phyloP scores from a whole-genome alignment of 768 basidiomycete genomes.

The Cystoderma amianthinum region DNA sequence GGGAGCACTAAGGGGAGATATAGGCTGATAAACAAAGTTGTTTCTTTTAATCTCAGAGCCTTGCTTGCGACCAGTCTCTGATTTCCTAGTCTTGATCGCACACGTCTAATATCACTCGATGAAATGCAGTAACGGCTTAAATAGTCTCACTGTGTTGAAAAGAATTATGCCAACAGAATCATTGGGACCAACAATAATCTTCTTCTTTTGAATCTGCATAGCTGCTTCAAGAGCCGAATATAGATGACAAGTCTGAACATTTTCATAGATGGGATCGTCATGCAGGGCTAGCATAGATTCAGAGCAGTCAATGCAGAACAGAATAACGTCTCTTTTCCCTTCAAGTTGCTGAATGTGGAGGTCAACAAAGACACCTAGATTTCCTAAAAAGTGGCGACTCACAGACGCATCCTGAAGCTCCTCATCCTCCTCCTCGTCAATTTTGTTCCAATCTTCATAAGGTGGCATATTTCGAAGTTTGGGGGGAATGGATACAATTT shows the following conservation, averaged over 20 bases:
- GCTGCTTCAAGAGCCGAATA: constrained; percentile 78
- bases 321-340: constrained; percentile 74
- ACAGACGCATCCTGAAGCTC: constrained; percentile 72
- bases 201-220: constrained; percentile 82
- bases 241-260: constrained; percentile 67
- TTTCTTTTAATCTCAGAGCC: constrained; percentile 62
- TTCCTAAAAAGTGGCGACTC: constrained; percentile 11
- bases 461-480: no score
- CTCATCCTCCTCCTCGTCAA: constrained; percentile 79
- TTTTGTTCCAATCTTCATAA: constrained; percentile 75
- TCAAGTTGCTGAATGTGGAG: constrained; percentile 46
- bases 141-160: constrained; percentile 77
- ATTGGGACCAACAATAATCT: constrained; percentile 82
- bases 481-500: no score
- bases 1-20: constrained; percentile 72
- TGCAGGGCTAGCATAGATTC: constrained; percentile 76
- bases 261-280: constrained; percentile 60
- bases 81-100: constrained; percentile 31
- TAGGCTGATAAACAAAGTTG: constrained; percentile 68
- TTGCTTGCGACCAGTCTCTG: constrained; percentile 28
- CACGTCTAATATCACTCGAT: constrained; percentile 2
- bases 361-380: background rate
- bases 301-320: constrained; percentile 97
- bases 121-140: background rate
- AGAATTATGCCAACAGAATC: constrained; percentile 88